Evolutionary conservation across 2,329 filamentous ascomycete genomes (phyloP).

Genomic region (Aspergillus pseudonomiae): DNA sequence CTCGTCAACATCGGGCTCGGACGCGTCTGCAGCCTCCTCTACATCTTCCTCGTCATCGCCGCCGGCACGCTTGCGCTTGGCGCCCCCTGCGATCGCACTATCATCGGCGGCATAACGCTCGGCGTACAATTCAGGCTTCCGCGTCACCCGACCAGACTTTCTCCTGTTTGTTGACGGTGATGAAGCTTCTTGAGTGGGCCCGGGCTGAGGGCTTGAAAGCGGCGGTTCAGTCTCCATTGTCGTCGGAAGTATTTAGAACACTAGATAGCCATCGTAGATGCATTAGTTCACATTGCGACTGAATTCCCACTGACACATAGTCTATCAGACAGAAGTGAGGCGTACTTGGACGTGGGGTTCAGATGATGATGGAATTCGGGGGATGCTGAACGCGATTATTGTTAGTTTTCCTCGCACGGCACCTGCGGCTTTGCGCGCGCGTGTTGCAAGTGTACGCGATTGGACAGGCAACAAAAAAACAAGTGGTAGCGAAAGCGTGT

Average conservation of each 20-base stretch:
- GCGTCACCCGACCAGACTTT: slow-evolving; percentile 48
- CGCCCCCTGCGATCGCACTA: slow-evolving; percentile 28
- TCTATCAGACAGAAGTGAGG: neutral
- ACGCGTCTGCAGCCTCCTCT: slow-evolving; percentile 34
- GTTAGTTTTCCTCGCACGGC: slow-evolving; percentile 9
- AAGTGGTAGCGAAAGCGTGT: neutral
- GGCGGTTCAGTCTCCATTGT: slow-evolving; percentile 29
- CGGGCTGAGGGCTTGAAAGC: slow-evolving; percentile 24
- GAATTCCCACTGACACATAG: neutral
- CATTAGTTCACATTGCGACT: slow-evolving; percentile 3
- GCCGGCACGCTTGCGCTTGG: slow-evolving; percentile 56
- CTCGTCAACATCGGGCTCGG: slow-evolving; percentile 44
- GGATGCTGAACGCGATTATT: slow-evolving; percentile 18
- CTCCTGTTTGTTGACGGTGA: slow-evolving; percentile 39
- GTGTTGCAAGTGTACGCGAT: slow-evolving; percentile 9
- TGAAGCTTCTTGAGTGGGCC: slow-evolving; percentile 19
- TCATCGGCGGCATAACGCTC: slow-evolving; percentile 37
- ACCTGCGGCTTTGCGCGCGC: slow-evolving; percentile 19
- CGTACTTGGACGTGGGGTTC: slow-evolving; percentile 22
- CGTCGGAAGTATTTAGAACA: slow-evolving; percentile 8
- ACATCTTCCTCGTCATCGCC: slow-evolving; percentile 39
- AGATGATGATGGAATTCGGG: slow-evolving; percentile 12
- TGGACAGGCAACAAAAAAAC: slow-evolving; percentile 1
- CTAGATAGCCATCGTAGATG: neutral
- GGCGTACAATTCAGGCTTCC: slow-evolving; percentile 47